phyloP scores from a whole-genome alignment of 176 grass and related monocot species.

The Avena sativa region DNA sequence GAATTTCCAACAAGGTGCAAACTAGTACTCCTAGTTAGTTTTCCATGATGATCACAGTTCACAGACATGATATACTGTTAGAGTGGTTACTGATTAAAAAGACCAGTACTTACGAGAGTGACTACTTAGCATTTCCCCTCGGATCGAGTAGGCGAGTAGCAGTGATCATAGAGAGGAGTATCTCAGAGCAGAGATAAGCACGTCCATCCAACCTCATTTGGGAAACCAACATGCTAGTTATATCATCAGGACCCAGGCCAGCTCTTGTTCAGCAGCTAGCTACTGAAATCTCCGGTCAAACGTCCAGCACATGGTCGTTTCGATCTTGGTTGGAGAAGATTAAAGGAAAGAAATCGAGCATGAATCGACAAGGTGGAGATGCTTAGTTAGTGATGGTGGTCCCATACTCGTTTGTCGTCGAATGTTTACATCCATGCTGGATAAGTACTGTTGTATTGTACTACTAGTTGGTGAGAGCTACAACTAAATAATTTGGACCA shows the following conservation, averaged over 20 bases:
- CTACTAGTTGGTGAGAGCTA: too few species aligned
- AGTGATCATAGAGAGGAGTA: neutral
- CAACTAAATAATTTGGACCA: neutral
- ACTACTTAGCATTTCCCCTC: too few species aligned
- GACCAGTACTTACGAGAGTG: too few species aligned
- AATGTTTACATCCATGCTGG: neutral
- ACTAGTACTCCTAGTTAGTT: neutral
- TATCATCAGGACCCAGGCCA: neutral
- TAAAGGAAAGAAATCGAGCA: neutral
- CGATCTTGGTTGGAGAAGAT: neutral
- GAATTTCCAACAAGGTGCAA: neutral
- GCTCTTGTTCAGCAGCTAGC: neutral
- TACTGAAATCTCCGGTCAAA: neutral
- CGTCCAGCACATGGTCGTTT: neutral
- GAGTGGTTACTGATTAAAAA: neutral
- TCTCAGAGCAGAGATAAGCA: neutral
- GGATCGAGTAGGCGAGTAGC: neutral
- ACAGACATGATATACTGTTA: too few species aligned
- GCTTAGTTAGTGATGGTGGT: neutral
- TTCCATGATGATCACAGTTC: neutral
- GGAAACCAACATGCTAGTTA: neutral
- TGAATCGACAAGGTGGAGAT: neutral
- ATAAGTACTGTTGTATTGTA: too few species aligned
- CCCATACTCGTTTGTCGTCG: neutral
- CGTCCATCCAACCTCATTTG: neutral